Percentiles rank a stretch among this genome's conserved stretches.
Evolutionary conservation across 139 green algal species (phyloP).

Genomic region (Diplosphaera chodatii): DNA sequence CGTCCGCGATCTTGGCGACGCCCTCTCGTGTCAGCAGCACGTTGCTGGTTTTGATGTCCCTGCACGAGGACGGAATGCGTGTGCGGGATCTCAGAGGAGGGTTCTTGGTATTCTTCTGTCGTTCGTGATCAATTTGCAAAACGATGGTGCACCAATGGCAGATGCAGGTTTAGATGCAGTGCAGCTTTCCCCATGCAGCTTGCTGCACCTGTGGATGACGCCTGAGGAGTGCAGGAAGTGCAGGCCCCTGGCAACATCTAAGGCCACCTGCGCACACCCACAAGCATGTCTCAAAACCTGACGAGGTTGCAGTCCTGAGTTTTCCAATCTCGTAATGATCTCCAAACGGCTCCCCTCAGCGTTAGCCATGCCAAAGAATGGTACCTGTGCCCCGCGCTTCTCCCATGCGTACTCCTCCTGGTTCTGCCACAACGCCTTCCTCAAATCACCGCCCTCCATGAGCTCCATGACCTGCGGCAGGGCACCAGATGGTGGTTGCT

Average conservation of each 20-base stretch:
- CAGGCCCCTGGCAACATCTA: not conserved
- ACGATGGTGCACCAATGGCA: no score
- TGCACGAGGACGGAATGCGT: not conserved
- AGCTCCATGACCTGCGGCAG: slow-evolving; percentile 1
- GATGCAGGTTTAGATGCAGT: no score
- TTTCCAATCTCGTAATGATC: no score
- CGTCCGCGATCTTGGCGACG: not conserved
- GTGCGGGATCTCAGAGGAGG: no score
- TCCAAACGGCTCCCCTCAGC: no score
- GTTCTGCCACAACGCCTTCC: not conserved
- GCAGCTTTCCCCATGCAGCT: no score
- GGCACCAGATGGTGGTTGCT: no score
- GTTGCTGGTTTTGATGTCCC: not conserved
- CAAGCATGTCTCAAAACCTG: no score
- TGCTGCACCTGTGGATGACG: not conserved
- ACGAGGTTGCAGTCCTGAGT: no score
- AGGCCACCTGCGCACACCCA: not conserved
- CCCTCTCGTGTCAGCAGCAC: not conserved
- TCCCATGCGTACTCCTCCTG: not conserved
- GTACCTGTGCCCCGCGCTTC: not conserved
- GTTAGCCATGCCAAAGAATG: no score
- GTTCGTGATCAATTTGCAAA: no score
- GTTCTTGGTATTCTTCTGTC: no score
- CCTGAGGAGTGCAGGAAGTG: not conserved
- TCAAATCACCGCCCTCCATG: slow-evolving; percentile 9